These are phyloP conservation scores for Paraphoma sp. DNA, from an alignment of 2,329 filamentous ascomycete genomes.

Conservation along the genomic window DNA sequence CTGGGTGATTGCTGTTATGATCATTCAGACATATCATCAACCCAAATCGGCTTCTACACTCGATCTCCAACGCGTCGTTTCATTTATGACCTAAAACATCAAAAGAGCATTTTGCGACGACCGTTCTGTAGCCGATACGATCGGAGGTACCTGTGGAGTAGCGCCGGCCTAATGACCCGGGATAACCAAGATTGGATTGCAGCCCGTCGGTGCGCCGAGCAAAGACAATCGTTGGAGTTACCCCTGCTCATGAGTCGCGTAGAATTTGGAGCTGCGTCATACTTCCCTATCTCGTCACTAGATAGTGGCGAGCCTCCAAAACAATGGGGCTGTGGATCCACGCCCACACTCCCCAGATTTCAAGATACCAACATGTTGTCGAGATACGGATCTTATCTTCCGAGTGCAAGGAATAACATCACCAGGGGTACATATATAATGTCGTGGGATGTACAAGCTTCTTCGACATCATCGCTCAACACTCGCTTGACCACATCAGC, in stretches of 20 bases:
- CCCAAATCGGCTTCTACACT: no score
- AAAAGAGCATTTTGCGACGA: no score
- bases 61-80: no score
- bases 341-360: constrained; percentile 32
- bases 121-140: no score
- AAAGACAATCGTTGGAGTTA: constrained; percentile 2
- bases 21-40: background rate
- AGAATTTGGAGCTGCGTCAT: constrained; percentile 14
- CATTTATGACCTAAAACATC: no score
- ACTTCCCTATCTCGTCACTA: constrained; percentile 19
- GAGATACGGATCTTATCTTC: constrained; percentile 11
- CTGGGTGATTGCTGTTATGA: background rate
- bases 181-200: no score
- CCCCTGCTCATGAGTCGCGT: constrained; percentile 6
- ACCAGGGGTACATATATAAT: constrained; percentile 10
- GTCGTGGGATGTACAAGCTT: background rate
- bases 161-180: no score
- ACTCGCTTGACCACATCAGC: background rate
- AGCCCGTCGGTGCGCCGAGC: no score
- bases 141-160: no score
- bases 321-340: constrained; percentile 20
- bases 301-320: constrained; percentile 25
- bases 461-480: constrained; percentile 3
- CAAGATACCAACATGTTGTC: constrained; percentile 18
- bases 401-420: background rate